Conservation (phyloP, 2,329 filamentous ascomycete species). For the Podosphaera fusca region DNA sequence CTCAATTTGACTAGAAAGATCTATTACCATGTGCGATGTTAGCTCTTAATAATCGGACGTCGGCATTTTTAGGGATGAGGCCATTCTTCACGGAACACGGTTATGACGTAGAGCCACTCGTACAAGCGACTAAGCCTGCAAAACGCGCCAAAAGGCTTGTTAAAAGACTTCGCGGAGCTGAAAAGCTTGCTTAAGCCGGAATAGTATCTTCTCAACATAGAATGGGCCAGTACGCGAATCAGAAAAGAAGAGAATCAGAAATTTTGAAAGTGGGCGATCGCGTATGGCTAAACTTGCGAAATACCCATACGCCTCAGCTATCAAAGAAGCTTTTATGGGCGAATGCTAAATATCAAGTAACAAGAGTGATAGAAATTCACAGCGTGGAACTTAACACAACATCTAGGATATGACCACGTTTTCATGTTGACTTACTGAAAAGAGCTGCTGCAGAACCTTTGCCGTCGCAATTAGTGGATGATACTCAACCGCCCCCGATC, state of each 20-base stretch:
- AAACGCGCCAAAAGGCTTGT: too few species aligned
- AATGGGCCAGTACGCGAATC: neutral
- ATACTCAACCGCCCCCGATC: neutral
- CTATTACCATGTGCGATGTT: neutral
- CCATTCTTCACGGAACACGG: neutral
- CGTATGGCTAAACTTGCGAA: neutral
- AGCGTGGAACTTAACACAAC: neutral
- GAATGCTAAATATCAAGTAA: neutral
- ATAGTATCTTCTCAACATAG: too few species aligned
- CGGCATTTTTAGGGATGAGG: neutral
- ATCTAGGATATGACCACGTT: neutral
- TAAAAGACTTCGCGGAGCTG: too few species aligned
- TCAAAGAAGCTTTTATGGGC: neutral
- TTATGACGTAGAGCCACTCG: neutral
- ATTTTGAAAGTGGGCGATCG: neutral
- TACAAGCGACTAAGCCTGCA: too few species aligned
- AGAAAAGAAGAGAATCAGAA: neutral
- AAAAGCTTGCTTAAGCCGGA: too few species aligned
- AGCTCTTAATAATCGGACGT: neutral
- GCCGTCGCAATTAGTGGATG: neutral
- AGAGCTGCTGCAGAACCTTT: neutral
- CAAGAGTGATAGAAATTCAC: neutral
- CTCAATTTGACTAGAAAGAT: neutral
- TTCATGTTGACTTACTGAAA: neutral
- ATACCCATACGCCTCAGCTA: neutral